A percentile compares a stretch with the other conserved stretches of the same genome.
Conservation (phyloP, 1,284 basidiomycete species). For the Gymnopus androsaceus region DNA sequence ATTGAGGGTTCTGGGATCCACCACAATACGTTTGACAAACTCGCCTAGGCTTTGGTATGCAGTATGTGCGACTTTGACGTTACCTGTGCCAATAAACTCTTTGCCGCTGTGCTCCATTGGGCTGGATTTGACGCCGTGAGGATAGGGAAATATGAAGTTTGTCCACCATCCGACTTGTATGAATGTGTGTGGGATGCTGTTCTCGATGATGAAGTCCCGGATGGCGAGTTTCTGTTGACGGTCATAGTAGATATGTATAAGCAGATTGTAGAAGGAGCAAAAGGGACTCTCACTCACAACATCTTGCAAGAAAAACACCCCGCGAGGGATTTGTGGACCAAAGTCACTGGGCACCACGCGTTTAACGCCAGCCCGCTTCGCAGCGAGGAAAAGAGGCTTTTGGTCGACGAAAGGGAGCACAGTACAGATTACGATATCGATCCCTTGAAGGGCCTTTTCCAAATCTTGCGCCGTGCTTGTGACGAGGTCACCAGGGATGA, state of each 20-base stretch:
- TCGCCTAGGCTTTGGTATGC: neutral
- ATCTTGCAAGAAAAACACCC: neutral
- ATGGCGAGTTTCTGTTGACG: conserved; percentile 1
- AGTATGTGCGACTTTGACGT: neutral
- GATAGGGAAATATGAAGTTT: neutral
- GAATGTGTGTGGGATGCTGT: conserved; percentile 4
- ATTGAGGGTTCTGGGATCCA: conserved; percentile 11
- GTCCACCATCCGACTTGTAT: conserved; percentile 3
- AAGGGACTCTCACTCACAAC: neutral
- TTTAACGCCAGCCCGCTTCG: neutral
- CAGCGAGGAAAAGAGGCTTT: neutral
- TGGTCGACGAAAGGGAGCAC: neutral
- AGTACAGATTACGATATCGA: conserved; percentile 1
- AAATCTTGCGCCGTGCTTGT: neutral
- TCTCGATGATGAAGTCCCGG: no score
- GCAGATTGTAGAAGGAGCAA: neutral
- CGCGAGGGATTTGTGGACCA: neutral
- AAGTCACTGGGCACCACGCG: conserved; percentile 6
- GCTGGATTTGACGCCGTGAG: neutral
- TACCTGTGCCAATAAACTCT: neutral
- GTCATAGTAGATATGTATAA: neutral
- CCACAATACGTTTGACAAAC: conserved; percentile 2
- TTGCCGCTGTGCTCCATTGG: neutral
- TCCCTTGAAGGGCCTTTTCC: neutral
- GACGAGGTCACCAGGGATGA: conserved; percentile 2